Evolutionary conservation across 1,284 basidiomycete species (phyloP).

Genomic region (Takashimella koratensis): DNA sequence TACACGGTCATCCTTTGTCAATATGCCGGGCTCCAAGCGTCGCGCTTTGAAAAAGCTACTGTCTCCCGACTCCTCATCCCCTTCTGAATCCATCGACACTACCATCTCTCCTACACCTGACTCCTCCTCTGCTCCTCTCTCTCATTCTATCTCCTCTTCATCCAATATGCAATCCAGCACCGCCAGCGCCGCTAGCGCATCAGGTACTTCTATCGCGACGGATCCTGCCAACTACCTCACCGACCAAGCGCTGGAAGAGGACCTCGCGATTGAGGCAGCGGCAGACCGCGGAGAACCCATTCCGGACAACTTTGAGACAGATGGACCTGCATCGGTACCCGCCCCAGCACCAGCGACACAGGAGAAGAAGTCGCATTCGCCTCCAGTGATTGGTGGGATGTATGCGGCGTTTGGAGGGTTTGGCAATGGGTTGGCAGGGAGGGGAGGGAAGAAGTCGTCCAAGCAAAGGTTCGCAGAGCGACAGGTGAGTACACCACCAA

Average conservation of each 20-base stretch:
- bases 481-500: slow-evolving; percentile 61
- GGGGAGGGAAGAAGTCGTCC: slow-evolving; percentile 59
- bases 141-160: not conserved
- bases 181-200: not conserved
- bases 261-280: slow-evolving; percentile 30
- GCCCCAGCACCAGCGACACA: not conserved
- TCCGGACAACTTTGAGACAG: too few species aligned
- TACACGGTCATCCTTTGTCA: too few species aligned
- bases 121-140: not conserved
- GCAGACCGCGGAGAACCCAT: slow-evolving; percentile 19
- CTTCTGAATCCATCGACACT: not conserved
- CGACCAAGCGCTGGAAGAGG: slow-evolving; percentile 18
- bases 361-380: not conserved
- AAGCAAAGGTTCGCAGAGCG: slow-evolving; percentile 68
- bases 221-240: slow-evolving; percentile 18
- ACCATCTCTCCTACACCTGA: not conserved
- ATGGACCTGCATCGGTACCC: not conserved
- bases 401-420: slow-evolving; percentile 1
- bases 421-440: slow-evolving; percentile 1
- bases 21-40: slow-evolving; percentile 46
- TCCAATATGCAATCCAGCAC: not conserved
- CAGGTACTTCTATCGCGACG: slow-evolving; percentile 9
- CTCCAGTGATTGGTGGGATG: slow-evolving; percentile 1
- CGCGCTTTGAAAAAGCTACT: slow-evolving; percentile 46
- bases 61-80: not conserved